Evolutionary conservation across 2,329 filamentous ascomycete genomes (phyloP), one percentile per base, ranked within the genome.

Genomic region (Tolypocladium ophioglossoides): DNA sequence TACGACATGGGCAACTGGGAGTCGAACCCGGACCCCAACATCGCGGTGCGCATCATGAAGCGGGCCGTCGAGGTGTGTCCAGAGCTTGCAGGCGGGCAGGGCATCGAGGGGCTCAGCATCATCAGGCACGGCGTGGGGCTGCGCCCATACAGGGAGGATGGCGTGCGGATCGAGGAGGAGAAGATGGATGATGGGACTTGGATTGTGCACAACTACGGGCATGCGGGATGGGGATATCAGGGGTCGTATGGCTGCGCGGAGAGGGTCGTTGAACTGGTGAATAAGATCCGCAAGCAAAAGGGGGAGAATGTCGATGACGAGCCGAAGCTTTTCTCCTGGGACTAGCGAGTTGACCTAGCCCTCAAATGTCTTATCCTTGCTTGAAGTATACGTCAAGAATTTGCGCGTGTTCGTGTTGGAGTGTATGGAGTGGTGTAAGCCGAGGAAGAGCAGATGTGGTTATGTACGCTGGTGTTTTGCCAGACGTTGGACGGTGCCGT

Each of bases 11-110:
- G 84, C 32, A 86, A 84, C 63, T 95, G 89, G 89, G 87, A 94
- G 61, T 79, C 83, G 39, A 79, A 85, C 59, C 84, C 86, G 1
- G 91, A 96, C 63, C 85, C 86, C 0, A 89, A 88, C 64, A 76
- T 90, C n/a, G 89, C 91, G 0, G 71, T 79, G 53, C 79, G 91
- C 14, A 95, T 96, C 66, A 94, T 96, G 88, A 84, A 85, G 70
- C 80, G 91, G n/a, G 78, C 79, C 24, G 75, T 89, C 7, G 78
- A 81, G 35, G 68, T 83, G 34, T 81, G 82, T 63, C 89, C 89
- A 0, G 73, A 77, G 54, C 73, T 92, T 58, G 81, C 82, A 1
- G 74, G 64, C 14, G 81, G 86, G 3, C 78, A 84, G 68, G 86
- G 89, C 1, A 79, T 91, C 30, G 81, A 89, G 66, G 85, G 79